phyloP scores from a whole-genome alignment of 768 basidiomycete species.

The Chalciporus sphaerocephalus region DNA sequence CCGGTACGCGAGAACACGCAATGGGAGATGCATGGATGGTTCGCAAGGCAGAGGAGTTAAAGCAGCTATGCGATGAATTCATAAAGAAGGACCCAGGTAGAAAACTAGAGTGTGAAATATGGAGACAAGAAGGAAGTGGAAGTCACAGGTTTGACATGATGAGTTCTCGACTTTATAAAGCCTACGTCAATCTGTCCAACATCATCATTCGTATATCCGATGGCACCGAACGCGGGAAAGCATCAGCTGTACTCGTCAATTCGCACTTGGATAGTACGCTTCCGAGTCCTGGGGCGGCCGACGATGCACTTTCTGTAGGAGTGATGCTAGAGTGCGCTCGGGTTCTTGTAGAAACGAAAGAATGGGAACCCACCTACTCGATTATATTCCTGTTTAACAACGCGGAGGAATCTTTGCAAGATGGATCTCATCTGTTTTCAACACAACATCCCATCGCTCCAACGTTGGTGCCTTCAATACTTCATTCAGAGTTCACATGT shows the following conservation, averaged over 20 bases:
- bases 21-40: slow-evolving; percentile 81
- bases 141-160: slow-evolving; percentile 96
- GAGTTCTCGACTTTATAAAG: slow-evolving; percentile 77
- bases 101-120: slow-evolving; percentile 86
- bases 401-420: slow-evolving; percentile 92
- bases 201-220: slow-evolving; percentile 84
- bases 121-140: slow-evolving; percentile 85
- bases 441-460: slow-evolving; percentile 77
- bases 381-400: slow-evolving; percentile 91
- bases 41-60: slow-evolving; percentile 56
- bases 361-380: slow-evolving; percentile 69
- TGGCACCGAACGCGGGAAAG: slow-evolving; percentile 65
- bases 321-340: slow-evolving; percentile 89
- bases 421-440: slow-evolving; percentile 89
- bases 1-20: slow-evolving; percentile 87
- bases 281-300: slow-evolving; percentile 84
- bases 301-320: slow-evolving; percentile 84
- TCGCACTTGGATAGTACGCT: slow-evolving; percentile 87
- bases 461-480: slow-evolving; percentile 46
- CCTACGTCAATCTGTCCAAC: slow-evolving; percentile 84
- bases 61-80: slow-evolving; percentile 56
- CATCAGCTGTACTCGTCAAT: slow-evolving; percentile 83
- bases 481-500: background rate
- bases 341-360: slow-evolving; percentile 61
- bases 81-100: slow-evolving; percentile 39